These are phyloP conservation scores for Ascochyta pisi DNA, from an alignment of 2,329 filamentous ascomycete species.

Conservation along the genomic window DNA sequence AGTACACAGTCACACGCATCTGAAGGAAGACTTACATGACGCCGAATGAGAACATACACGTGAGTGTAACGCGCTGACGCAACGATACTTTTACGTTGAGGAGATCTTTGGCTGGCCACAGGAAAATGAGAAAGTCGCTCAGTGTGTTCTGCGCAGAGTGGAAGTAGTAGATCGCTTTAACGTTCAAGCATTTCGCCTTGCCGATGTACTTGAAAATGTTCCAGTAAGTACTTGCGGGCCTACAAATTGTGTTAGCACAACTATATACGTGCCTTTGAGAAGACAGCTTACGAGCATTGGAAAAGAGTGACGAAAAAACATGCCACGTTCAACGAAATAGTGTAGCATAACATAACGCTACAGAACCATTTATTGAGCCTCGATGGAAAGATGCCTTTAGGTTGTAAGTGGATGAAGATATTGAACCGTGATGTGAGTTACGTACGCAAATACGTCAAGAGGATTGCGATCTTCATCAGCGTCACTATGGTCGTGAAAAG, in stretches of 20 bases:
- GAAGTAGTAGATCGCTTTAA: constrained; percentile 35
- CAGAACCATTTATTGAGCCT: constrained; percentile 40
- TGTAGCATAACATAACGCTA: constrained; percentile 32
- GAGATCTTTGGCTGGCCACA: constrained; percentile 42
- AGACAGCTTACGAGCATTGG: constrained; percentile 36
- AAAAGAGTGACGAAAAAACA: constrained; percentile 38
- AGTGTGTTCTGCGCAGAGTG: constrained; percentile 33
- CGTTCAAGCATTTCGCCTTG: constrained; percentile 31
- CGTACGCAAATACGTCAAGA: constrained; percentile 30
- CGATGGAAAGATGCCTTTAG: constrained; percentile 35
- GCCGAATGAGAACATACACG: constrained; percentile 41
- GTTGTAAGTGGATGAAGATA: neutral
- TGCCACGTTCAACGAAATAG: constrained; percentile 23
- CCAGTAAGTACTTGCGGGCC: constrained; percentile 33
- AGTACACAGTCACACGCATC: neutral
- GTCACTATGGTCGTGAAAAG: constrained; percentile 34
- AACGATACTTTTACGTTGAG: constrained; percentile 34
- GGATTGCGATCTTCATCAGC: constrained; percentile 38
- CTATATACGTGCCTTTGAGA: too few species aligned
- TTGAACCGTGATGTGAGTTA: neutral
- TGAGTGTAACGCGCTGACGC: constrained; percentile 38
- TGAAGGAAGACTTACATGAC: constrained; percentile 25
- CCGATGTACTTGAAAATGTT: constrained; percentile 33
- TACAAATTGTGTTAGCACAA: neutral
- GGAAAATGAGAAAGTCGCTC: constrained; percentile 43